Evolutionary conservation across 768 basidiomycete genomes (phyloP).

Genomic region (Termitomyces sp.): DNA sequence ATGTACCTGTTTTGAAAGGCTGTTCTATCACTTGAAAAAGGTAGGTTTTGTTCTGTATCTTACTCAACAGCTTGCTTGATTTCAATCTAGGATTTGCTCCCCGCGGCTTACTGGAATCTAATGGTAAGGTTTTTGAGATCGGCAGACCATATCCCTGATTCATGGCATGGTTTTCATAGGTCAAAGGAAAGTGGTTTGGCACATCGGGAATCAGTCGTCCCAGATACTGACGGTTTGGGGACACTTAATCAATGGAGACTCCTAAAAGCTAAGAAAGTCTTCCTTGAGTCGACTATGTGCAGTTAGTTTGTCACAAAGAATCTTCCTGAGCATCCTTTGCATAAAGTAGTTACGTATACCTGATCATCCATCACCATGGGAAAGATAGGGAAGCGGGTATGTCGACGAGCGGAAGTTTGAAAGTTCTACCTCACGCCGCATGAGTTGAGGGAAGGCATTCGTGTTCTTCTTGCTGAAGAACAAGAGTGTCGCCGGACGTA

Average conservation of each 20-base stretch:
- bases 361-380: no score
- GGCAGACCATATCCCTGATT: conserved; percentile 5
- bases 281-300: not conserved
- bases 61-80: not conserved
- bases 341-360: no score
- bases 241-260: not conserved
- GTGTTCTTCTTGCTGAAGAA: not conserved
- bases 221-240: conserved; percentile 12
- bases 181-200: conserved; percentile 45
- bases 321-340: no score
- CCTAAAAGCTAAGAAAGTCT: not conserved
- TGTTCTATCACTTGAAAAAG: conserved; percentile 89
- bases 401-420: no score
- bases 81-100: conserved; percentile 52
- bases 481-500: no score
- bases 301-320: not conserved
- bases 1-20: conserved; percentile 25
- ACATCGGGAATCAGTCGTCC: conserved; percentile 26
- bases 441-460: not conserved
- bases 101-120: conserved; percentile 71
- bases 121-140: conserved; percentile 42
- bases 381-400: no score
- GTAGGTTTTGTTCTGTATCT: conserved; percentile 24
- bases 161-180: conserved; percentile 18
- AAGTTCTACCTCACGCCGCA: not conserved